Evolutionary conservation across 352 stramenopile species (phyloP).

Genomic region (Globisporangium ultimum): DNA sequence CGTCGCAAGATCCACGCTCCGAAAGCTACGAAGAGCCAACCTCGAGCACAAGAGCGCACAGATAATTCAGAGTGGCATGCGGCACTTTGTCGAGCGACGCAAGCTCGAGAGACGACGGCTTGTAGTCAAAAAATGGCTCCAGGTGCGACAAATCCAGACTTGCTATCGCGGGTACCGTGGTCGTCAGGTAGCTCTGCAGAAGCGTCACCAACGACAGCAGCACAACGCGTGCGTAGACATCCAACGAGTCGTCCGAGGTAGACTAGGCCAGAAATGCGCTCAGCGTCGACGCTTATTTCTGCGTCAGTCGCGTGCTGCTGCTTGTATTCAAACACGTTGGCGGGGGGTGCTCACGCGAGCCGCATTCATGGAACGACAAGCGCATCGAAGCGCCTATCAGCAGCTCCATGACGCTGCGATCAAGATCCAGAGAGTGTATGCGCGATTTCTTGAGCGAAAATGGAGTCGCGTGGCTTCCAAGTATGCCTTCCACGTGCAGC

Average conservation of each 20-base stretch:
- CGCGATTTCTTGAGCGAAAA: conserved; percentile 21
- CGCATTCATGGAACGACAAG: neutral
- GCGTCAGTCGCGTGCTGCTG: neutral
- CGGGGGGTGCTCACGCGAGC: conserved; percentile 21
- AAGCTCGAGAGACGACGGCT: neutral
- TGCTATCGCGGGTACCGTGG: conserved; percentile 35
- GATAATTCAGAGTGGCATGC: conserved; percentile 32
- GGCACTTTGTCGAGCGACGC: conserved; percentile 21
- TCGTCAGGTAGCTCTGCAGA: conserved; percentile 6
- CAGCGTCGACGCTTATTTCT: conserved; percentile 16
- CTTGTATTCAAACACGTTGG: conserved; percentile 26
- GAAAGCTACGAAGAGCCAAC: conserved; percentile 3
- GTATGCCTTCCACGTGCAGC: conserved; percentile 13
- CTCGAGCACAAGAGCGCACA: conserved; percentile 16
- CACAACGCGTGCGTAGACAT: conserved; percentile 16
- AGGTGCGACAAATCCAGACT: conserved; percentile 37
- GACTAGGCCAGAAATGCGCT: conserved; percentile 15
- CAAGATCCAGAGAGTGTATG: conserved; percentile 40
- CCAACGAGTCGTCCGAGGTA: conserved; percentile 16
- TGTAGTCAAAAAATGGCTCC: conserved; percentile 31
- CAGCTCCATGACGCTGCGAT: conserved; percentile 27
- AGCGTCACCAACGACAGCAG: conserved; percentile 3
- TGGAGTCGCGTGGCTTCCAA: conserved; percentile 14
- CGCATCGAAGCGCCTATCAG: conserved; percentile 4
- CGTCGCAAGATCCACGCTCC: conserved; percentile 20